Evolutionary conservation across 768 basidiomycete species (phyloP).

Genomic region (Harrya chromipes): DNA sequence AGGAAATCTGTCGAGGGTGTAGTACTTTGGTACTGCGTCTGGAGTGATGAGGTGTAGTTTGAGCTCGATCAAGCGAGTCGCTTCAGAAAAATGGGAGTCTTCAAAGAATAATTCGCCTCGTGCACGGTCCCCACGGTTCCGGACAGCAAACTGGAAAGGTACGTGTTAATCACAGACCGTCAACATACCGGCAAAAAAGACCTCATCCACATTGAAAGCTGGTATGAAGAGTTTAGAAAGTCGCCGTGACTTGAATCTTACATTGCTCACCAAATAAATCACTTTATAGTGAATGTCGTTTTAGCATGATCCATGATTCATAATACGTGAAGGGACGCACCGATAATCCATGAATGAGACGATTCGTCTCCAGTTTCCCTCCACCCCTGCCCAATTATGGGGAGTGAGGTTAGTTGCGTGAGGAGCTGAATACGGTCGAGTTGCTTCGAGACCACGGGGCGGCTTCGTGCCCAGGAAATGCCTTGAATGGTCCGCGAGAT

Average conservation of each 20-base stretch:
- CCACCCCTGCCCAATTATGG: conserved; percentile 71
- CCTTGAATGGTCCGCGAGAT: conserved; percentile 46
- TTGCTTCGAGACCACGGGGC: conserved; percentile 48
- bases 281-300: conserved; percentile 3
- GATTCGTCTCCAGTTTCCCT: conserved; percentile 71
- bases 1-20: conserved; percentile 20
- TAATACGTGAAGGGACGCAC: conserved; percentile 32
- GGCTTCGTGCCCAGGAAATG: conserved; percentile 41
- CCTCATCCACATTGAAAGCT: conserved; percentile 50
- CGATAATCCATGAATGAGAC: conserved; percentile 80
- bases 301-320: conserved; percentile 12
- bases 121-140: conserved; percentile 21
- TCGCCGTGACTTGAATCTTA: neutral
- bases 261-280: conserved; percentile 24
- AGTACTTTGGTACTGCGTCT: conserved; percentile 18
- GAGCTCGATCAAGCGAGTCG: conserved; percentile 59
- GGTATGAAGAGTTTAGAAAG: neutral
- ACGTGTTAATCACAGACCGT: conserved; percentile 2
- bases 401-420: conserved; percentile 30
- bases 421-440: conserved; percentile 54
- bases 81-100: conserved; percentile 55
- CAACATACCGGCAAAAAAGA: neutral
- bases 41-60: conserved; percentile 45
- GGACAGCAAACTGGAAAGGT: conserved; percentile 11
- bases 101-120: conserved; percentile 44